Percentiles rank a stretch among this genome's conserved stretches.
phyloP scores from a whole-genome alignment of 2,329 filamentous ascomycete genomes.

The Pseudopyrenochaeta lycopersici region DNA sequence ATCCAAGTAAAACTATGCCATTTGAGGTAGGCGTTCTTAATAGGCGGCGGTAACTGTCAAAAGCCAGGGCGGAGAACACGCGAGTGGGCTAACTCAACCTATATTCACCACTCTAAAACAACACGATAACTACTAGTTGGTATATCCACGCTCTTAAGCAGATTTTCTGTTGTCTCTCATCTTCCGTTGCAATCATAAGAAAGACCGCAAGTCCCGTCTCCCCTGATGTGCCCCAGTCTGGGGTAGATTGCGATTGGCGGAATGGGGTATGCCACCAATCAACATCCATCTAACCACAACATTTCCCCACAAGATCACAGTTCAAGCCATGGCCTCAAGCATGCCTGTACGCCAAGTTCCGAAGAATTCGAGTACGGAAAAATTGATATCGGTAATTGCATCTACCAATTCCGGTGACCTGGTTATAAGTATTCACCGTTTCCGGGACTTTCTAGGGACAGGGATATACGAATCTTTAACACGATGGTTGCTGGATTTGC shows the following conservation, averaged over 20 bases:
- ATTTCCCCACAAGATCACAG: slow-evolving; percentile 10
- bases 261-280: slow-evolving; percentile 17
- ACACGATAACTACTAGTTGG: no score
- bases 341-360: not conserved
- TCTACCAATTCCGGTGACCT: not conserved
- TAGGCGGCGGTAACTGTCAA: no score
- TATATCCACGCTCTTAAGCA: not conserved
- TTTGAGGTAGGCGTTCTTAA: no score
- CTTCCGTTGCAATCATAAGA: not conserved
- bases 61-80: no score
- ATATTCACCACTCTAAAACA: no score
- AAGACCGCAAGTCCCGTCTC: not conserved
- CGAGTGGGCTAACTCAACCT: no score
- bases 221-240: slow-evolving; percentile 9
- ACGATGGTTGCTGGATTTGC: not conserved
- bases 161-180: not conserved
- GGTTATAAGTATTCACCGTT: not conserved
- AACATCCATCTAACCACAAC: not conserved
- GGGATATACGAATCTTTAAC: not conserved
- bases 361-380: slow-evolving; percentile 1
- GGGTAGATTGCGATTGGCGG: slow-evolving; percentile 5
- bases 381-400: slow-evolving; percentile 3
- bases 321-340: not conserved
- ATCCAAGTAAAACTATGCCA: no score
- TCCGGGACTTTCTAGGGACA: not conserved